phyloP scores from a whole-genome alignment of 345 rosid genomes.

The Sonneratia caseolaris region DNA sequence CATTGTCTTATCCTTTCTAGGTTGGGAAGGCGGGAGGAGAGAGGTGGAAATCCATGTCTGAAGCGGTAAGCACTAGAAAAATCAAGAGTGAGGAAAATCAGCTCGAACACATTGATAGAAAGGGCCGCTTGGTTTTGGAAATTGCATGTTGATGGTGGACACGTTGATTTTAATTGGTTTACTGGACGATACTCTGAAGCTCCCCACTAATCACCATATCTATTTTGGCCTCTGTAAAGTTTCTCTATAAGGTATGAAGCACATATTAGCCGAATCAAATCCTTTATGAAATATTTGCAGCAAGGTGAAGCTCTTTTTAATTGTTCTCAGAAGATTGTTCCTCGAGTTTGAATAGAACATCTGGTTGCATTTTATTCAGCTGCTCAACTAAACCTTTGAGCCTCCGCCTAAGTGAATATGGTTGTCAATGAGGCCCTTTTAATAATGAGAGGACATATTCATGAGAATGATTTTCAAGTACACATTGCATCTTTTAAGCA shows the following conservation, averaged over 20 bases:
- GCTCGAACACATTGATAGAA: not conserved
- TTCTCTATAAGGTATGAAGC: not conserved
- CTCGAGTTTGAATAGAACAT: too few species aligned
- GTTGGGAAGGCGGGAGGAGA: conserved; percentile 84
- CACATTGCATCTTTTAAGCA: not conserved
- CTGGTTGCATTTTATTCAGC: not conserved
- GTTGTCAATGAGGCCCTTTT: not conserved
- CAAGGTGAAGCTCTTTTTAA: not conserved
- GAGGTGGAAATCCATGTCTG: conserved; percentile 68
- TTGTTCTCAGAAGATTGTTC: not conserved
- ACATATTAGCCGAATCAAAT: not conserved
- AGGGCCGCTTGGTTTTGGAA: not conserved
- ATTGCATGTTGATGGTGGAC: not conserved
- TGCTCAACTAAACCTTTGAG: too few species aligned
- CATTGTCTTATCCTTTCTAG: conserved; percentile 14
- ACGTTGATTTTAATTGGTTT: not conserved
- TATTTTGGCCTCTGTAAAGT: not conserved
- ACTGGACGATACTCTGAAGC: not conserved
- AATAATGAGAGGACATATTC: not conserved
- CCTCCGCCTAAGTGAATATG: not conserved
- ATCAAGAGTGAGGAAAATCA: not conserved
- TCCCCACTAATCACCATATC: not conserved
- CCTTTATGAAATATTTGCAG: not conserved
- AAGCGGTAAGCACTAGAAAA: conserved; percentile 38
- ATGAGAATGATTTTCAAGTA: not conserved